phyloP scores from a whole-genome alignment of 2,329 filamentous ascomycete genomes.

The Pseudogymnoascus sp. region DNA sequence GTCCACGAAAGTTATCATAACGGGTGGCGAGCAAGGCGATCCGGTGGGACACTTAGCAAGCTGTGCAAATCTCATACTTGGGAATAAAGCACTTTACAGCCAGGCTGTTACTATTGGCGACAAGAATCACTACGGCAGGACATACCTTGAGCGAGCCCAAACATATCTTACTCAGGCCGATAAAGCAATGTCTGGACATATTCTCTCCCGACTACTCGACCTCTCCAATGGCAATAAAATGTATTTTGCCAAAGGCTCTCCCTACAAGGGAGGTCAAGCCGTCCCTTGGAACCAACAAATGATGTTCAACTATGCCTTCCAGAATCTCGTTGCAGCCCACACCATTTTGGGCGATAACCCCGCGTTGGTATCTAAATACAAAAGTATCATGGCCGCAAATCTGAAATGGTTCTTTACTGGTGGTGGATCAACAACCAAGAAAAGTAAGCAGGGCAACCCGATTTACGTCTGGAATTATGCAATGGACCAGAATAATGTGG shows the following conservation, averaged over 20 bases:
- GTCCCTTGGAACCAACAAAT: slow-evolving; percentile 20
- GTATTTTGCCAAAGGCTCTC: slow-evolving; percentile 18
- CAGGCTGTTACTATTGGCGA: neutral
- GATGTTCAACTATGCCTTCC: slow-evolving; percentile 21
- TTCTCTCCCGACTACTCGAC: neutral
- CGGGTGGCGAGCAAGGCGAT: slow-evolving; percentile 7
- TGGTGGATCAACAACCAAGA: neutral
- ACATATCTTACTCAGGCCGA: neutral
- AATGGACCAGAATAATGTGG: slow-evolving; percentile 13
- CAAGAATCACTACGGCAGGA: neutral
- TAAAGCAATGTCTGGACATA: neutral
- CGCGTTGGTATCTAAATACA: slow-evolving; percentile 8
- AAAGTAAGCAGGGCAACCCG: slow-evolving; percentile 13
- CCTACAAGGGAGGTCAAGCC: slow-evolving; percentile 16
- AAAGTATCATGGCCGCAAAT: neutral
- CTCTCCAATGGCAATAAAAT: slow-evolving; percentile 16
- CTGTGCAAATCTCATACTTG: neutral
- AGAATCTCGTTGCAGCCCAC: slow-evolving; percentile 16
- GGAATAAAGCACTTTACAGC: neutral
- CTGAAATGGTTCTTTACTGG: neutral
- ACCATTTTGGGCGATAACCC: slow-evolving; percentile 16
- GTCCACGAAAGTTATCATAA: slow-evolving; percentile 12
- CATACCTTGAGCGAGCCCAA: neutral
- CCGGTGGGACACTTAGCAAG: neutral
- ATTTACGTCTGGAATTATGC: slow-evolving; percentile 18